These are phyloP conservation scores for Uncinocarpus reesii DNA, from an alignment of 2,329 filamentous ascomycete species.

Conservation along the genomic window DNA sequence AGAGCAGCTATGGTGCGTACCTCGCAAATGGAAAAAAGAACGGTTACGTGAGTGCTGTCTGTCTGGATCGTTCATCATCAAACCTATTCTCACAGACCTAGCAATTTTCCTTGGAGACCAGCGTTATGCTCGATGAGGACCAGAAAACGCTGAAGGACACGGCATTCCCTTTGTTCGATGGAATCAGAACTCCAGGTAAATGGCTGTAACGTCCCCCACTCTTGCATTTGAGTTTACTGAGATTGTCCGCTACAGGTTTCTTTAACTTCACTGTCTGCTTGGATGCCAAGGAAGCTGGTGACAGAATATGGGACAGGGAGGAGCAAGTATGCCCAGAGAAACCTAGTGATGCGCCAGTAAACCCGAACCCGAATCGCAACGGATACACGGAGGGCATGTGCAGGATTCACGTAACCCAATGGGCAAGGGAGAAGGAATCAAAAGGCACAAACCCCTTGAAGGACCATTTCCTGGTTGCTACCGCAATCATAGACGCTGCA, in stretches of 20 bases:
- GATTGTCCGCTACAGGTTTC: background rate
- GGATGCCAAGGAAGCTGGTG: slow-evolving; percentile 1
- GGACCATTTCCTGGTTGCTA: slow-evolving; percentile 6
- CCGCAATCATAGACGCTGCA: slow-evolving; percentile 2
- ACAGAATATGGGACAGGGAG: slow-evolving; percentile 3
- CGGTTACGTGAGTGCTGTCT: slow-evolving; percentile 5
- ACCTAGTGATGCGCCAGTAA: slow-evolving; percentile 3
- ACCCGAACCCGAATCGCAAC: slow-evolving; percentile 3
- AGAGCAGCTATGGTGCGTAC: slow-evolving; percentile 9
- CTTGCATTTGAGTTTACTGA: background rate
- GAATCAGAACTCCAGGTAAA: slow-evolving; percentile 7
- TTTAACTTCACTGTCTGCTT: slow-evolving; percentile 7
- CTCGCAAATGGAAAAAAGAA: slow-evolving; percentile 5
- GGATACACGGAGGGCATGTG: slow-evolving; percentile 8
- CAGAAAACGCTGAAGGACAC: background rate
- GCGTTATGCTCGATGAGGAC: background rate
- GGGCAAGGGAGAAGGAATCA: slow-evolving; percentile 5
- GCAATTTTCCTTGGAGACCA: slow-evolving; percentile 2
- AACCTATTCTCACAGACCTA: background rate
- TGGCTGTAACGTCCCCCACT: background rate
- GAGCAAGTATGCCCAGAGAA: slow-evolving; percentile 1
- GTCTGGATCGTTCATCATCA: background rate
- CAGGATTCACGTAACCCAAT: slow-evolving; percentile 9
- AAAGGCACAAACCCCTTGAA: background rate
- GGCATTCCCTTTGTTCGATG: slow-evolving; percentile 1